Evolutionary conservation across 1,139 yeast genomes (phyloP), one percentile per base, ranked within the genome.

Genomic region (Trichomonascaceae sp.): DNA sequence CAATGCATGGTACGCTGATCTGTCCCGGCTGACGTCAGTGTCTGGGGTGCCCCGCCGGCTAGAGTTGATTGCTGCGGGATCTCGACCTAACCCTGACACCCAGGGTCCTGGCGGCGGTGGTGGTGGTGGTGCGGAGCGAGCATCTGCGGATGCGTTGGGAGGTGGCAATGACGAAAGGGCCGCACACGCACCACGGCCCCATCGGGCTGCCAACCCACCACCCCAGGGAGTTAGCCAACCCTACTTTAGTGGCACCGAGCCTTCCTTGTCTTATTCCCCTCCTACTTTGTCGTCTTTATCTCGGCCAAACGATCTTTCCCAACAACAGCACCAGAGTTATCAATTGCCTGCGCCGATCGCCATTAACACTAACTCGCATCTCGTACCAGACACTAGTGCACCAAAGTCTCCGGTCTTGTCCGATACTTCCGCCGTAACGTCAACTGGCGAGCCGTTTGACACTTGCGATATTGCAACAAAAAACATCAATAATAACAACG

Each of bases 1-100:
- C 87, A 73, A 78, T 50, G 71, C 67, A 17, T 89, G 98, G 98
- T 82, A 71, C 55, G 70, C 71, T 43, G 93, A 81, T 51, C 65
- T 87, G 43, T 74, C 74, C 48, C 64, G 65, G 29, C 63, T 84
- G 48, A 79, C 84, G 5, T 57, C 23, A 20, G 23, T 20, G 23
- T n/a, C n/a, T n/a, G n/a, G 63, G 26, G 36, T 34, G 26, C 36
- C 43, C 18, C 42, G 38, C 29, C 44, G 50, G n/a, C 34, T 33
- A 5, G 31, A 36, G 14, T 30, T 36, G 16, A 29, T 36, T 22
- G 36, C 37, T 20, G 35, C 43, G 4, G 37, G 32, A 14, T 31
- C 37, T 15, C 37, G n/a, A n/a, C n/a, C n/a, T n/a, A n/a, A n/a
- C n/a, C n/a, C n/a, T n/a, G n/a, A n/a, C n/a, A n/a, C n/a, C n/a